phyloP scores from a whole-genome alignment of 805 yeast genomes.

The Candida vartiovaarae region DNA sequence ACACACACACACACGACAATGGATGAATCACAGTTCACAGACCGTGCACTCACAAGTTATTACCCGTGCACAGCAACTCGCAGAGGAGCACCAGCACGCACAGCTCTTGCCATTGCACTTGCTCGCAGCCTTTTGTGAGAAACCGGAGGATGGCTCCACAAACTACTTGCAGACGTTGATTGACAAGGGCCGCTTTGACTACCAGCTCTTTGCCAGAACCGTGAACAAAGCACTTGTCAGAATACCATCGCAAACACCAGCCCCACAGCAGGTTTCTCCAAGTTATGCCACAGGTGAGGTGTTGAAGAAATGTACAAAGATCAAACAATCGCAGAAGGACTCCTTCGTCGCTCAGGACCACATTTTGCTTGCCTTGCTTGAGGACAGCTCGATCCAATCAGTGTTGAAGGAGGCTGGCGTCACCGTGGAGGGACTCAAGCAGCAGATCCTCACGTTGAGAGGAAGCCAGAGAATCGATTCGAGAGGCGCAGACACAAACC shows the following conservation, averaged over 20 bases:
- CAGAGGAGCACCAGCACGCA: slow-evolving; percentile 77
- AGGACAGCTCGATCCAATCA: slow-evolving; percentile 63
- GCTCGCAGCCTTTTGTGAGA: slow-evolving; percentile 81
- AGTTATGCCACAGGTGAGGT: slow-evolving; percentile 73
- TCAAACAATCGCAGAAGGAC: slow-evolving; percentile 85
- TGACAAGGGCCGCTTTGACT: slow-evolving; percentile 85
- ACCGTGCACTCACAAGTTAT: slow-evolving; percentile 79
- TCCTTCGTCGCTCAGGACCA: slow-evolving; percentile 93
- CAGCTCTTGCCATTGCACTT: slow-evolving; percentile 85
- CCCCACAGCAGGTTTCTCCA: slow-evolving; percentile 76
- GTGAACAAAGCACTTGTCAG: slow-evolving; percentile 80
- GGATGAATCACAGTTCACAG: slow-evolving; percentile 75
- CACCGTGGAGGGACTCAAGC: slow-evolving; percentile 63
- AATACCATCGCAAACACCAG: slow-evolving; percentile 82
- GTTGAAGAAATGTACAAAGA: slow-evolving; percentile 64
- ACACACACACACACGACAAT: slow-evolving; percentile 18
- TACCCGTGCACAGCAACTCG: slow-evolving; percentile 72
- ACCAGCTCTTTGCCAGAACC: slow-evolving; percentile 68
- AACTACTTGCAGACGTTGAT: slow-evolving; percentile 74
- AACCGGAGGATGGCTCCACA: slow-evolving; percentile 44
- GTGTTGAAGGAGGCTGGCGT: slow-evolving; percentile 68
- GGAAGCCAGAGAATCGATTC: slow-evolving; percentile 91
- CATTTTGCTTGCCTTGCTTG: slow-evolving; percentile 73
- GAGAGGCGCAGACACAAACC: slow-evolving; percentile 86
- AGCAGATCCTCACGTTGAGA: slow-evolving; percentile 73